These are phyloP conservation scores for Aspergillus cavernicola DNA, from an alignment of 495 filamentous ascomycete species.

Conservation along the genomic window DNA sequence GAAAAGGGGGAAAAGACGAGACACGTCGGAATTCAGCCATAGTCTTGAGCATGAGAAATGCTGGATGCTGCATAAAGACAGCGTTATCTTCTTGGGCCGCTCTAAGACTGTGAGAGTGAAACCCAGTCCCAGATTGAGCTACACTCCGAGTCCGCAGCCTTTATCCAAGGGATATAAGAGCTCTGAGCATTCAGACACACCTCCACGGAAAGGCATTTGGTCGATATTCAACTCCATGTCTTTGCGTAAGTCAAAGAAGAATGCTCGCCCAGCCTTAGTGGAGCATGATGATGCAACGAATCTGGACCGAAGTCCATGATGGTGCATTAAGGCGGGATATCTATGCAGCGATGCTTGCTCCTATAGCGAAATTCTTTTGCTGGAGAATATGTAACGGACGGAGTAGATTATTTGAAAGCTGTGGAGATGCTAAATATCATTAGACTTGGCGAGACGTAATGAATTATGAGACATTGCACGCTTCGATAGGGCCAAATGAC, in stretches of 20 bases:
- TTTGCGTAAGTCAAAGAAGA: slow-evolving; percentile 12
- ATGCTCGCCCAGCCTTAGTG: slow-evolving; percentile 13
- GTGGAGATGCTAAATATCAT: slow-evolving; percentile 2
- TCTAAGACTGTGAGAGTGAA: slow-evolving; percentile 13
- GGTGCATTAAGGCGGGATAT: too few species aligned
- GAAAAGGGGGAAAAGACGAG: background rate
- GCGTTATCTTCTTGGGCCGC: slow-evolving; percentile 1
- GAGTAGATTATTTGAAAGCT: slow-evolving; percentile 5
- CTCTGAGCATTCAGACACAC: slow-evolving; percentile 2
- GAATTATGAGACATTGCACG: too few species aligned
- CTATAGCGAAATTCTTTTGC: too few species aligned
- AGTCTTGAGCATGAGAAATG: slow-evolving; percentile 2
- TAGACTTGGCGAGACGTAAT: slow-evolving; percentile 20
- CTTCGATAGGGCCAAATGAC: background rate
- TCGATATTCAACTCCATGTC: slow-evolving; percentile 23
- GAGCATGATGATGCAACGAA: slow-evolving; percentile 20
- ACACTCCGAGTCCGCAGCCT: background rate
- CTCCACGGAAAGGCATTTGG: slow-evolving; percentile 15
- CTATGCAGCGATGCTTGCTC: too few species aligned
- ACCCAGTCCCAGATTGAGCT: background rate
- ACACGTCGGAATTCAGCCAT: background rate
- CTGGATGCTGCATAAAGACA: background rate
- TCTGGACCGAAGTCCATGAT: too few species aligned
- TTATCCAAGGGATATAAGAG: background rate
- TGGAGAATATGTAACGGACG: background rate